Evolutionary conservation across 2,329 filamentous ascomycete species (phyloP).

Genomic region (Xylaria multiplex): DNA sequence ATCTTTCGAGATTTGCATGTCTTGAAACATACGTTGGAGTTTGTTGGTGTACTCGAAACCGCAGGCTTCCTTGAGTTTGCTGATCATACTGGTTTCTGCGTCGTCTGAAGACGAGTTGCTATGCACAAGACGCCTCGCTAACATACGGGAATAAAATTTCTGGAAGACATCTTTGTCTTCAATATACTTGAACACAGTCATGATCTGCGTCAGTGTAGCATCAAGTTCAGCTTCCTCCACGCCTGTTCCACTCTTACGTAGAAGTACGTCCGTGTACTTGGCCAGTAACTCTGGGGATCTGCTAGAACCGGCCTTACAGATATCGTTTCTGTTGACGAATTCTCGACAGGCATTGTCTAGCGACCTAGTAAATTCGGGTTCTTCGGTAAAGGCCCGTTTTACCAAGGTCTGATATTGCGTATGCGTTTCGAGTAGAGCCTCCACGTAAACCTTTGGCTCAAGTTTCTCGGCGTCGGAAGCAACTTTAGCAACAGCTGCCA

Average conservation of each 20-base stretch:
- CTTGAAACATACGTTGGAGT: conserved; percentile 99
- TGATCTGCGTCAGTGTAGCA: conserved; percentile 87
- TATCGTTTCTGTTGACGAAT: conserved; percentile 96
- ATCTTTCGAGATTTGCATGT: conserved; percentile 99
- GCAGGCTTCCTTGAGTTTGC: conserved; percentile 97
- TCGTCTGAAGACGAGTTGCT: conserved; percentile 96
- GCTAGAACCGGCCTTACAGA: conserved; percentile 92
- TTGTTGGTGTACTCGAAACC: conserved; percentile 99
- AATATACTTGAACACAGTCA: conserved; percentile 99
- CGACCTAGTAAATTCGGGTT: conserved; percentile 95
- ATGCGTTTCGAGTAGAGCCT: conserved; percentile 93
- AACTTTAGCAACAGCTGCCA: conserved; percentile 90
- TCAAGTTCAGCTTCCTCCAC: conserved; percentile 95
- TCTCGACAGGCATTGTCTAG: conserved; percentile 97
- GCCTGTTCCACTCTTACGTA: conserved; percentile 92
- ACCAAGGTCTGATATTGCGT: conserved; percentile 92
- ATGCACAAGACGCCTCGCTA: conserved; percentile 93
- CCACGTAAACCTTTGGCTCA: conserved; percentile 96
- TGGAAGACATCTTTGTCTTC: conserved; percentile 99
- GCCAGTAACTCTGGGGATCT: conserved; percentile 94
- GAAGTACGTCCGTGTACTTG: conserved; percentile 91
- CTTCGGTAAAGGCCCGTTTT: conserved; percentile 90
- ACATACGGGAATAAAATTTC: conserved; percentile 97
- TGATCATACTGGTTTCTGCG: conserved; percentile 99
- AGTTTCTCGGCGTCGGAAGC: conserved; percentile 87